Percentiles rank a stretch among this genome's conserved stretches.
phyloP scores from a whole-genome alignment of 306 rosid genomes.

The Morella rubra region DNA sequence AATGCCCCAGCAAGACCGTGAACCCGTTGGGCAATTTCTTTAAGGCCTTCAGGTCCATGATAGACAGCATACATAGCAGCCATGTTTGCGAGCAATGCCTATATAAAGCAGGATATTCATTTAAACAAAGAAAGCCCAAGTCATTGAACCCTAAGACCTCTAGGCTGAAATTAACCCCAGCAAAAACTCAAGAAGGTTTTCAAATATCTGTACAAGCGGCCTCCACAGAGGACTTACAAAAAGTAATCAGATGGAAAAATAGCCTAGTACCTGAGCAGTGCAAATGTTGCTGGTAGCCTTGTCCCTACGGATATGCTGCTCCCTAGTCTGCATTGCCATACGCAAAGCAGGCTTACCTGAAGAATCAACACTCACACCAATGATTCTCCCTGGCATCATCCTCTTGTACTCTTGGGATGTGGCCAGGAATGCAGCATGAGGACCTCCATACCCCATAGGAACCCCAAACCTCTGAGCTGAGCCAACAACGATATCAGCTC shows the following conservation, averaged over 20 bases:
- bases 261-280: constrained; percentile 87
- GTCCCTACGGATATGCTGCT: constrained; percentile 97
- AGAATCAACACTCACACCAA: constrained; percentile 94
- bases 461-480: constrained; percentile 98
- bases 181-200: background rate
- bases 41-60: constrained; percentile 98
- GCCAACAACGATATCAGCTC: constrained; percentile 98
- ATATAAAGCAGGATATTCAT: constrained; percentile 21
- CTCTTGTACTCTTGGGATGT: constrained; percentile 99
- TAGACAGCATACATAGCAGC: constrained; percentile 99
- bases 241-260: background rate
- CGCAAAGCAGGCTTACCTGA: constrained; percentile 87
- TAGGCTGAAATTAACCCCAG: background rate
- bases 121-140: constrained; percentile 28
- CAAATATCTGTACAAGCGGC: background rate
- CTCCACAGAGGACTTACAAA: background rate
- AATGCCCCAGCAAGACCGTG: constrained; percentile 95
- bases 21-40: constrained; percentile 71
- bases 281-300: constrained; percentile 99
- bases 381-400: constrained; percentile 99
- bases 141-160: constrained; percentile 3
- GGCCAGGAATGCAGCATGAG: constrained; percentile 97
- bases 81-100: constrained; percentile 99
- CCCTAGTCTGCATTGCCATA: constrained; percentile 99
- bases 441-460: constrained; percentile 99